Base-by-base conservation (phyloP, 2,329 filamentous ascomycete species). In the Botryotinia narcissicola region DNA sequence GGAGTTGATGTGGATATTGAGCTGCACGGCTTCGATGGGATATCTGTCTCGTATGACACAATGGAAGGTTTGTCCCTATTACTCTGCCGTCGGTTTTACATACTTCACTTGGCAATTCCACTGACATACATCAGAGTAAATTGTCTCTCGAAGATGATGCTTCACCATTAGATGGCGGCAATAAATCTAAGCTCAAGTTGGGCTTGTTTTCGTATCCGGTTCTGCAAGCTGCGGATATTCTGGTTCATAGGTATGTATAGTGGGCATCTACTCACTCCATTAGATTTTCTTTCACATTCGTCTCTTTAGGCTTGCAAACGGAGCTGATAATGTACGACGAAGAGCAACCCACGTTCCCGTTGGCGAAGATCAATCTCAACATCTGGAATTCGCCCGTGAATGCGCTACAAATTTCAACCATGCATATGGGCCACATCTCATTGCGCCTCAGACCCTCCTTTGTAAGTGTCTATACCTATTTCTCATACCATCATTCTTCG, bases 41-140 rank as follows among this genome's bases (percentile, higher is more conserved):
- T 97, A 97, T 83, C 85, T 99, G n/a, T 92, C 92, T 16, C 88
- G 96, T n/a, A 99, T 99, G 96, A 98, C 96, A 42, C 96, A 98
- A 83, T 99, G 96, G 95, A 99, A 99, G 90, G 94, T 93, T 80
- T 76, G 80, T 74, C 60, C 59, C 25, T 37, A 48, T 46, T 7
- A 59, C 29, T 12, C 48, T 32, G 4, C 14, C 62, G 14, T 20
- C 4, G 29, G n/a, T 29, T 48, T 22, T 32, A 61, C 35, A 29
- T 18, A 54, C n/a, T 62, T 46, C 20, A 29, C 44, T 60, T 72
- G n/a, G 35, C 3, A 35, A 37, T 22, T 29, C 20, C 37, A 57
- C 62, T 75, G 18, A 75, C 9, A 20, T 12, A 7, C 66, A 25
- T 22, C 44, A 94, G 92, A 93, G 89, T 82, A 97, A 97, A 82